Evolutionary conservation across 1,284 basidiomycete species (phyloP).

Genomic region (Takashimella tepidaria): DNA sequence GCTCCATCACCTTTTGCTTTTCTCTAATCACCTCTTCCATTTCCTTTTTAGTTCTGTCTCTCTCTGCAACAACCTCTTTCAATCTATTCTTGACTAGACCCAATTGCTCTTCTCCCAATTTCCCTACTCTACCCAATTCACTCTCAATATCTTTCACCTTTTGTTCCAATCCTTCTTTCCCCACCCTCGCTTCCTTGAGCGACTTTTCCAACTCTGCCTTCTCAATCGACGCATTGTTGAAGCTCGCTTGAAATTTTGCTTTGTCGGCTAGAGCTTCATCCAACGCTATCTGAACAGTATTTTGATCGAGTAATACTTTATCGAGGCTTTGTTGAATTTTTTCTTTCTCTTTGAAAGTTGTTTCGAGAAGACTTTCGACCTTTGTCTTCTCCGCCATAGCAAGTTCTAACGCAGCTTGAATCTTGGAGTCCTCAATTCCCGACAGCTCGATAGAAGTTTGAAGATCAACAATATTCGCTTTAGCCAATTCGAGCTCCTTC

Average conservation of each 20-base stretch:
- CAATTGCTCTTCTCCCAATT: no score
- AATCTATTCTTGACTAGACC: no score
- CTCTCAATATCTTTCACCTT: neutral
- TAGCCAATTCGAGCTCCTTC: constrained; percentile 2
- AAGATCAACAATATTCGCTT: neutral
- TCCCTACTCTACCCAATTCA: no score
- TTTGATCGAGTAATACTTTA: neutral
- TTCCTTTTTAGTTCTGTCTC: neutral
- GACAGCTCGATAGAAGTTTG: neutral
- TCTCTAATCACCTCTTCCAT: neutral
- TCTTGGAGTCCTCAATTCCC: neutral
- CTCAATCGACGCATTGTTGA: constrained; percentile 1
- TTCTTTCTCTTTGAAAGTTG: neutral
- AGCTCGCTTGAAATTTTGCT: neutral
- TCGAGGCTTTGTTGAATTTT: neutral
- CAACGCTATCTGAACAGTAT: neutral
- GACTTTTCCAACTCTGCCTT: neutral
- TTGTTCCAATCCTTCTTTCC: neutral
- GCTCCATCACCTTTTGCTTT: neutral
- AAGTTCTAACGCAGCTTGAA: neutral
- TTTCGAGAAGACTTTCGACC: neutral
- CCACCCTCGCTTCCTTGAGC: neutral
- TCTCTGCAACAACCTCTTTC: neutral
- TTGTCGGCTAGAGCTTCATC: neutral
- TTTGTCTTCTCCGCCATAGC: constrained; percentile 2